These are phyloP conservation scores for Ophiostoma sp. DNA, from an alignment of 2,329 filamentous ascomycete genomes.

Conservation along the genomic window DNA sequence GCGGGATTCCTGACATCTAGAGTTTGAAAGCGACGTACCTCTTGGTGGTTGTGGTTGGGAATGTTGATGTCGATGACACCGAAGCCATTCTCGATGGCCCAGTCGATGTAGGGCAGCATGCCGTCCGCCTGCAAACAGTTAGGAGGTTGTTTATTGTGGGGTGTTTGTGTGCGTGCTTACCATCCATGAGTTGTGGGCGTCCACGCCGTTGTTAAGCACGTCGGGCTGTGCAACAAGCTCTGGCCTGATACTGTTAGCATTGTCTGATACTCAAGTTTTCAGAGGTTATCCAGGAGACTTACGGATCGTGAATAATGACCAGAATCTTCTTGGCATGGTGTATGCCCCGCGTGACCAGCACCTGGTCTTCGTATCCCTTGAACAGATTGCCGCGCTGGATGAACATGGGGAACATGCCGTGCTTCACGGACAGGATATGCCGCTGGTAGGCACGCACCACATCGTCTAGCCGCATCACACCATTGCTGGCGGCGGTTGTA, in stretches of 20 bases:
- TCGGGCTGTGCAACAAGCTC: constrained; percentile 64
- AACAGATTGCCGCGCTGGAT: constrained; percentile 69
- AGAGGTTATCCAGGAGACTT: too few relatives aligned
- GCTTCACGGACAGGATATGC: constrained; percentile 62
- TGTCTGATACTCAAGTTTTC: too few relatives aligned
- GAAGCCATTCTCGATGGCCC: constrained; percentile 71
- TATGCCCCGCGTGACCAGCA: constrained; percentile 72
- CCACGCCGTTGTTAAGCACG: constrained; percentile 64
- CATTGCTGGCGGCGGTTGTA: constrained; percentile 30
- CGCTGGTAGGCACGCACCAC: constrained; percentile 73
- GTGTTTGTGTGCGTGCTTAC: too few relatives aligned
- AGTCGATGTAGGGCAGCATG: constrained; percentile 64
- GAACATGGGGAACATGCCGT: constrained; percentile 73
- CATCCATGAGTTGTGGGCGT: constrained; percentile 81
- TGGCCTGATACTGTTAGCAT: constrained; percentile 35
- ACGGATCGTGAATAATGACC: constrained; percentile 84
- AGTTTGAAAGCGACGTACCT: too few relatives aligned
- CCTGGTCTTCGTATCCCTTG: constrained; percentile 77
- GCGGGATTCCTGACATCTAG: constrained; percentile 26
- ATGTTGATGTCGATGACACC: constrained; percentile 89
- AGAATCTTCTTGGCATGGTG: constrained; percentile 62
- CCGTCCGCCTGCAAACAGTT: too few relatives aligned
- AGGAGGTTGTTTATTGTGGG: too few relatives aligned
- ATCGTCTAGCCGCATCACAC: constrained; percentile 65
- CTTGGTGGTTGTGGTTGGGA: constrained; percentile 62